These are phyloP conservation scores for Capsicum baccatum DNA, from an alignment of 257 asterid genomes.

Conservation along the genomic window DNA sequence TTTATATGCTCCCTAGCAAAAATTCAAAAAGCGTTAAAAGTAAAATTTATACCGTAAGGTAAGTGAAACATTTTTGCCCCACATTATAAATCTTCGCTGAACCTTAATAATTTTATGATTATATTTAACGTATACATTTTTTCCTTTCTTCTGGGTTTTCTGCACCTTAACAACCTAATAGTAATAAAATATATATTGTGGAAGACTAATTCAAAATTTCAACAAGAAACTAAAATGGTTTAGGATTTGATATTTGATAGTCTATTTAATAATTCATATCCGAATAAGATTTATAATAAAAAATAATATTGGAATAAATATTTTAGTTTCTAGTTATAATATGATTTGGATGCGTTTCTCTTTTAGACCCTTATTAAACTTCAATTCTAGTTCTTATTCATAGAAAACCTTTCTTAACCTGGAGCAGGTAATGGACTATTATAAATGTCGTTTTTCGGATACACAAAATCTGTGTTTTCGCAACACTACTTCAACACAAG, in stretches of 20 bases:
- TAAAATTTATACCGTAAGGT: constrained; percentile 35
- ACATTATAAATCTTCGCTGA: constrained; percentile 32
- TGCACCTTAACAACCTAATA: neutral
- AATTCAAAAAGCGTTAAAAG: constrained; percentile 54
- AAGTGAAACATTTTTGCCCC: constrained; percentile 49
- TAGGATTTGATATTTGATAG: neutral
- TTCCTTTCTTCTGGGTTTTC: neutral
- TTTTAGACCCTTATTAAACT: too few relatives aligned
- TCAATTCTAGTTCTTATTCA: too few relatives aligned
- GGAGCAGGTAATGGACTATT: too few relatives aligned
- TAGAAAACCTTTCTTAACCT: too few relatives aligned
- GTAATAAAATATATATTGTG: neutral
- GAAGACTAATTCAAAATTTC: neutral
- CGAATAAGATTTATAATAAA: neutral
- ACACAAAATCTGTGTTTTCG: too few relatives aligned
- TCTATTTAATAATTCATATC: neutral
- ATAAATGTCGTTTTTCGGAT: too few relatives aligned
- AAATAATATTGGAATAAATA: neutral
- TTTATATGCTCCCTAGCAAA: constrained; percentile 47
- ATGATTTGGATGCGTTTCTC: neutral
- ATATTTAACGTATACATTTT: neutral
- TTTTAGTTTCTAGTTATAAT: neutral
- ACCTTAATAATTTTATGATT: neutral
- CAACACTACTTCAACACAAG: too few relatives aligned
- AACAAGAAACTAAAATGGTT: neutral